Evolutionary conservation across 2,329 filamentous ascomycete species (phyloP).

Genomic region (Sclerotinia subarctica): DNA sequence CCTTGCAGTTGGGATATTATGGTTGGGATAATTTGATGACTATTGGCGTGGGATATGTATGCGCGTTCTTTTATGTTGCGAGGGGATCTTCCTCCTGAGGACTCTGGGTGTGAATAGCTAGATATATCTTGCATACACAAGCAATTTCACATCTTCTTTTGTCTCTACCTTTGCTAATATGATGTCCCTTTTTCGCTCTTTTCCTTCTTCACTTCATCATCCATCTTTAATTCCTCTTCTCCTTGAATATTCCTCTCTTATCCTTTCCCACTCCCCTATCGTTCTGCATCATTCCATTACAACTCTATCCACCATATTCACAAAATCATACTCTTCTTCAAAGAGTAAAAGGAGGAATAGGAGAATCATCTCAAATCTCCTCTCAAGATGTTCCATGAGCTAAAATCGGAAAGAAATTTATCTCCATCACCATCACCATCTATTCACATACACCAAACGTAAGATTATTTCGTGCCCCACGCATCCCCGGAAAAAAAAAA

Average conservation of each 20-base stretch:
- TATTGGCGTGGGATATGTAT: not conserved
- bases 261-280: no score
- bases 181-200: not conserved
- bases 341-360: no score
- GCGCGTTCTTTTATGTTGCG: not conserved
- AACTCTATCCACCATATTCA: no score
- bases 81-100: not conserved
- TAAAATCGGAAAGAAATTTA: no score
- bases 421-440: no score
- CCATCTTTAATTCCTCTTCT: not conserved
- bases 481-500: no score
- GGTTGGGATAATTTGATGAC: not conserved
- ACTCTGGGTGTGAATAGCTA: not conserved
- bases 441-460: no score
- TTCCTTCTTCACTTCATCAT: not conserved
- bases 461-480: no score
- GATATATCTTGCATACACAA: not conserved
- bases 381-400: no score
- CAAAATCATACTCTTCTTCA: no score
- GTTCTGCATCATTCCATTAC: no score
- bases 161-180: not conserved
- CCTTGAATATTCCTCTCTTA: not conserved
- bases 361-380: no score
- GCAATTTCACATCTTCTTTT: not conserved
- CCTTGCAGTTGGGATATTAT: not conserved